Evolutionary conservation across 2,329 filamentous ascomycete species (phyloP).

Genomic region (Teratosphaeria destructans): DNA sequence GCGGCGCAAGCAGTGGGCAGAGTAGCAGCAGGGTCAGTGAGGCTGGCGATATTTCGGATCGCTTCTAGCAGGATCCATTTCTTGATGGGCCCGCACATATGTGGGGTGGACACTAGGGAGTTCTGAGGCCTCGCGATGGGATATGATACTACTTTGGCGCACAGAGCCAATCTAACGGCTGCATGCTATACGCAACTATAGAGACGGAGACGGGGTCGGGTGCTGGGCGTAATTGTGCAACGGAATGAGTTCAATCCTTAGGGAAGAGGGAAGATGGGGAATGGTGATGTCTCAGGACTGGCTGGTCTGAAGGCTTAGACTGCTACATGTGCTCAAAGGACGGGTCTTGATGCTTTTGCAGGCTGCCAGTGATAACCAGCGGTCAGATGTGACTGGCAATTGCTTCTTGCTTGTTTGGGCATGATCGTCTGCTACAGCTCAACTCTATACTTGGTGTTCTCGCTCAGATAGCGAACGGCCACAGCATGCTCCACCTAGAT

Average conservation of each 20-base stretch:
- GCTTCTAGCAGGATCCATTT: not conserved
- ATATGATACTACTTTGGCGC: not conserved
- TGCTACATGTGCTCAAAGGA: not conserved
- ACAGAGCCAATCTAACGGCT: not conserved
- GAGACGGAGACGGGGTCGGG: not conserved
- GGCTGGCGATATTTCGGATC: slow-evolving; percentile 14
- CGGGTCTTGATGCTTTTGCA: not conserved
- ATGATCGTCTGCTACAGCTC: not conserved
- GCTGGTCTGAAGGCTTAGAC: not conserved
- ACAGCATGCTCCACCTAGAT: not conserved
- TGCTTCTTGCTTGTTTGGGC: not conserved
- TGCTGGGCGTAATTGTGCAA: not conserved
- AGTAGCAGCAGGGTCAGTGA: slow-evolving; percentile 23
- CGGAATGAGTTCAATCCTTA: not conserved
- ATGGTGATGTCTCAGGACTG: not conserved
- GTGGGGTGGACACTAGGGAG: not conserved
- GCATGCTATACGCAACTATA: not conserved
- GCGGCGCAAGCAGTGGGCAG: slow-evolving; percentile 57
- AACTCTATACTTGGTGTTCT: not conserved
- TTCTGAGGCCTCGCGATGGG: not conserved
- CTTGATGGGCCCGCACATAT: not conserved
- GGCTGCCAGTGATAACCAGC: not conserved
- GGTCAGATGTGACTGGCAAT: not conserved
- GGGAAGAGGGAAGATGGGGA: not conserved
- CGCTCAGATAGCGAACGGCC: not conserved